Percentiles rank a stretch among this genome's conserved stretches.
phyloP scores from a whole-genome alignment of 2,329 filamentous ascomycete genomes.

The Dactylonectria estremocensis region DNA sequence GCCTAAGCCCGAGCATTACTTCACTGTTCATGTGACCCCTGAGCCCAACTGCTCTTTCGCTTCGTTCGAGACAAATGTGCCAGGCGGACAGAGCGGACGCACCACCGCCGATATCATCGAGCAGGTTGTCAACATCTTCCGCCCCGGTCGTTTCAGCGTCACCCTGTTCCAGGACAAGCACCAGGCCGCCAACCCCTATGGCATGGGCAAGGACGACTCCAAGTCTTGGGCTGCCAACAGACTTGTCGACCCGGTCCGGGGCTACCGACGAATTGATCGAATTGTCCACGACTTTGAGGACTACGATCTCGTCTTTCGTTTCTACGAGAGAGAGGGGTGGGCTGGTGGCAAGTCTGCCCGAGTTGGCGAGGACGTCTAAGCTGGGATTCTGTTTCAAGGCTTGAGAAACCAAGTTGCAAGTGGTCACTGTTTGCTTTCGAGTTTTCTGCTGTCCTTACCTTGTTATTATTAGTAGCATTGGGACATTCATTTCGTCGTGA shows the following conservation, averaged over 20 bases:
- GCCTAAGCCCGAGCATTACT: constrained; percentile 82
- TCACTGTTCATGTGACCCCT: constrained; percentile 97
- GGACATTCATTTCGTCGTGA: constrained; percentile 20
- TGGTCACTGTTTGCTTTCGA: constrained; percentile 2
- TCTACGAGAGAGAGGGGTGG: constrained; percentile 93
- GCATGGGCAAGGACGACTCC: constrained; percentile 58
- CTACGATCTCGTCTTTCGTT: constrained; percentile 96
- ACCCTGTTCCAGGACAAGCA: constrained; percentile 94
- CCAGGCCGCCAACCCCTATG: constrained; percentile 60
- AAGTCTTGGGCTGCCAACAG: constrained; percentile 60
- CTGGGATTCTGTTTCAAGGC: background rate
- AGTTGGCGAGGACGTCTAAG: constrained; percentile 66
- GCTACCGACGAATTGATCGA: constrained; percentile 91
- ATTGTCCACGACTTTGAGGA: constrained; percentile 98
- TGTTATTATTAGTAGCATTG: constrained; percentile 16
- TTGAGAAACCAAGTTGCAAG: constrained; percentile 3
- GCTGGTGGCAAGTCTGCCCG: constrained; percentile 66
- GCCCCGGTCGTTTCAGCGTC: constrained; percentile 96
- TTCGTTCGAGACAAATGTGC: constrained; percentile 98
- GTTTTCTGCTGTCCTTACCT: background rate
- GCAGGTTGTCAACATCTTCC: constrained; percentile 96
- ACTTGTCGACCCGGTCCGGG: constrained; percentile 83
- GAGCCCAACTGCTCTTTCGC: constrained; percentile 98
- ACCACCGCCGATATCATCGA: constrained; percentile 93
- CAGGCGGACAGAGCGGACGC: constrained; percentile 87